Percentiles rank a stretch among this genome's conserved stretches.
phyloP scores from a whole-genome alignment of 768 basidiomycete genomes.

The Collybiopsis luxurians region DNA sequence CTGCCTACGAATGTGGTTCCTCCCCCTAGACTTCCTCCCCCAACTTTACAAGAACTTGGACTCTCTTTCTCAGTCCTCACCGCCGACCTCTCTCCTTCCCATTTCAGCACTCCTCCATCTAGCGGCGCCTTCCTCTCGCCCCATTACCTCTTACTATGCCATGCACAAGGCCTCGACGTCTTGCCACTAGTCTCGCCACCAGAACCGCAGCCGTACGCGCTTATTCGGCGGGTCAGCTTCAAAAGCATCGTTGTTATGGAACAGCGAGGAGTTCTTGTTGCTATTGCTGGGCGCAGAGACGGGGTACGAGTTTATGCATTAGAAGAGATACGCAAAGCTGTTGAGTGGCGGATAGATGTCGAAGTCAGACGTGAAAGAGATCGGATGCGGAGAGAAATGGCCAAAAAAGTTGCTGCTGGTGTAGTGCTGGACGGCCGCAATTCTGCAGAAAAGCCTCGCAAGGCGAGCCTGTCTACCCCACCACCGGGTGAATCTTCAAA shows the following conservation, averaged over 20 bases:
- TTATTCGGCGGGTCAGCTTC: conserved; percentile 79
- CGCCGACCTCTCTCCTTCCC: conserved; percentile 65
- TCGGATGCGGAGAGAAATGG: conserved; percentile 61
- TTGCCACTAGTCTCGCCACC: conserved; percentile 78
- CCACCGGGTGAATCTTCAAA: conserved; percentile 33
- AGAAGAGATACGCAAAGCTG: conserved; percentile 80
- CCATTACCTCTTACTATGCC: conserved; percentile 80
- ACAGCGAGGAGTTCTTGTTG: conserved; percentile 86
- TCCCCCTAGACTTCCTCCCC: conserved; percentile 68
- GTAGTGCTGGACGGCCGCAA: conserved; percentile 31
- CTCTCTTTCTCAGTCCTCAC: conserved; percentile 69
- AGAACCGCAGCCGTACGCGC: conserved; percentile 71
- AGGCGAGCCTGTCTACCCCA: conserved; percentile 49
- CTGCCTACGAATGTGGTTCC: conserved; percentile 58
- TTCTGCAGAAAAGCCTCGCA: conserved; percentile 45
- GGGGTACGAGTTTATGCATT: conserved; percentile 87
- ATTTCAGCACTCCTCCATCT: conserved; percentile 72
- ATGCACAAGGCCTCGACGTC: conserved; percentile 83
- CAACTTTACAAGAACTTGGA: conserved; percentile 73
- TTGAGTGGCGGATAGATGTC: conserved; percentile 85
- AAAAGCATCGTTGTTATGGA: conserved; percentile 93
- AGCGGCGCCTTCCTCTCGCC: conserved; percentile 80
- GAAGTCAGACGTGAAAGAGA: conserved; percentile 77
- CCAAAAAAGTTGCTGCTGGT: conserved; percentile 46
- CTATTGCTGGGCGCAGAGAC: conserved; percentile 82